Base-by-base conservation (phyloP, 2,329 filamentous ascomycete species). In the Colletotrichum tanaceti region DNA sequence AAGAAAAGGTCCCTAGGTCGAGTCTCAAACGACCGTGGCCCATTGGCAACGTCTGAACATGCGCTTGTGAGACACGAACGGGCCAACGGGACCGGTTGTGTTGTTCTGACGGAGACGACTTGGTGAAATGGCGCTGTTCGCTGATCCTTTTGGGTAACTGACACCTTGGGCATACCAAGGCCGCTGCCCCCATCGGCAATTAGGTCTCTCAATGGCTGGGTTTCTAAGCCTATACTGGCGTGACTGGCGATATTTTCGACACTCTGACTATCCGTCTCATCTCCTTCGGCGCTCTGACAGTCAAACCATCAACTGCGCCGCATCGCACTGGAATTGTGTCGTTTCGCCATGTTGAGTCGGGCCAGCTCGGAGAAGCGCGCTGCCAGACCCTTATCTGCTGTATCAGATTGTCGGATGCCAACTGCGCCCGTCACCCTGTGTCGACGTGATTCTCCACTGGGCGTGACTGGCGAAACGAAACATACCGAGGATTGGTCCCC, bases 401-500 rank as follows among this genome's bases (percentile, higher is more conserved):
- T 7, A 32, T 32, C 28, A 7, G 7, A 32, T 32, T 9, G 28
- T 7, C 28, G 28, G 9, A 10, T 9, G 28, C 6, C 28, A 32
- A 9, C 28, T 32, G 28, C 28, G 28, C 28, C 28, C 10, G 7
- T 32, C 9, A 10, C 6, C n/a, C 28, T 16, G 49, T 20, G 28
- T 55, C 52, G 63, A 35, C 49, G 35, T 50, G 18, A 39, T 44
- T 46, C 14, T 18, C 22, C 43, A 44, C 44, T 9, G 24, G 65
- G 35, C 18, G 28, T 55, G 41, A 41, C 43, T 44, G 22, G 47
- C 55, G 54, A 60, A 68, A 68, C 60, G 44, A 64, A 68, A 65
- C 47, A 18, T 53, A 24, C 16, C n/a, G 22, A n/a, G 47, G 39
- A 46, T 59, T 58, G 54, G 61, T 9, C 39, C 35, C 50, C 24